Base-by-base conservation (phyloP, 2,329 filamentous ascomycete genomes). In the Alternaria longipes region DNA sequence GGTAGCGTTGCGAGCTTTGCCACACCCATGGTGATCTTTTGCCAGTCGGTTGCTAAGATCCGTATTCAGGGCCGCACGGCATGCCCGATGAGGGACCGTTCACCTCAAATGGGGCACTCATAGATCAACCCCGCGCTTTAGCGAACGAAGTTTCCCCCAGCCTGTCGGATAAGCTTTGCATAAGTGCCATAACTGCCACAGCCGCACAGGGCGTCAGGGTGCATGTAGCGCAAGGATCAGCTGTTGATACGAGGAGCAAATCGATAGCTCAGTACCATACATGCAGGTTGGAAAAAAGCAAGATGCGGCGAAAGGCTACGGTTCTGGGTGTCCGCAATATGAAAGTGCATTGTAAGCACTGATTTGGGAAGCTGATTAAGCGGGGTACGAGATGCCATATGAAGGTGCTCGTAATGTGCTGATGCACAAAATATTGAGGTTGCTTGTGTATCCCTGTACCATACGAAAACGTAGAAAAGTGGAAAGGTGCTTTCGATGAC, bases 101-200 rank as follows among this genome's bases (percentile, higher is more conserved):
- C 38, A 34, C 12, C 56, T 49, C 24, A 20, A 63, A 59, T 49
- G 55, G 58, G 70, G 53, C 49, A 60, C 56, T 64, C 47, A 67
- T 68, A 71, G 57, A 62, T 62, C 56, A 56, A 54, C 60, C 47
- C 32, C 24, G 30, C 63, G 62, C 55, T 44, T 60, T 68, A 70
- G 66, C 52, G 56, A 58, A 44, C 22, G 44, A 57, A 59, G 36
- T 45, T 54, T 57, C 45, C 46, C 59, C 51, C 61, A 56, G 47
- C 46, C 58, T 53, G 45, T 56, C 46, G 24, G 53, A 58, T 59
- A 63, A 64, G 65, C 58, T 55, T 68, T 64, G 60, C 44, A 56
- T 26, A 41, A 24, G 34, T 45, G 44, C 53, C 20, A 50, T 8
- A 26, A 38, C 8, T 55, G 55, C 60, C 54, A 65, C 56, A 40